These are phyloP conservation scores for Cytospora mali DNA, from an alignment of 2,329 filamentous ascomycete genomes.

Conservation along the genomic window DNA sequence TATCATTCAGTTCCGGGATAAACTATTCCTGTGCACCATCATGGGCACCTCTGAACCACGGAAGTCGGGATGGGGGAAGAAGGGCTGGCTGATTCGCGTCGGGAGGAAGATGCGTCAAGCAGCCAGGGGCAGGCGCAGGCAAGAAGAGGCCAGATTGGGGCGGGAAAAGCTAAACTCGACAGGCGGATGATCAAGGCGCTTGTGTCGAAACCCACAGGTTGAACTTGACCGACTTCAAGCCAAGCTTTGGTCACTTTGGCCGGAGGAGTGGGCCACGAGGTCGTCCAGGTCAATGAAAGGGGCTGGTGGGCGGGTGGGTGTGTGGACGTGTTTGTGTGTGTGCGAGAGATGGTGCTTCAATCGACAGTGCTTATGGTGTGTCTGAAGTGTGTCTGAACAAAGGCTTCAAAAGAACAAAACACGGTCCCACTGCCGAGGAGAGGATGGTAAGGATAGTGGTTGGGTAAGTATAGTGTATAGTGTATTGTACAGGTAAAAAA, in stretches of 20 bases:
- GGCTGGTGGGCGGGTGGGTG: constrained; percentile 11
- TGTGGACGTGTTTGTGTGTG: too few relatives aligned
- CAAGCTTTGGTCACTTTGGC: neutral
- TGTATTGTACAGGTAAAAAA: constrained; percentile 14
- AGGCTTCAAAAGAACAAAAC: constrained; percentile 13
- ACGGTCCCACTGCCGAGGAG: constrained; percentile 2
- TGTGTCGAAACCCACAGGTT: neutral
- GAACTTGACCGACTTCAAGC: constrained; percentile 8
- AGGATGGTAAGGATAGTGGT: constrained; percentile 18
- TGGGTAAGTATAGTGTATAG: constrained; percentile 3
- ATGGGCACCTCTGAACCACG: constrained; percentile 50
- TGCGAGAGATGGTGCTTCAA: constrained; percentile 9
- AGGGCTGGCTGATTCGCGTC: constrained; percentile 28
- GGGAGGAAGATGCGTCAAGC: constrained; percentile 2
- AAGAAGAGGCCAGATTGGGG: neutral
- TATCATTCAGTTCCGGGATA: constrained; percentile 62
- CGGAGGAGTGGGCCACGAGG: constrained; percentile 14
- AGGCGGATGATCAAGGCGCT: neutral
- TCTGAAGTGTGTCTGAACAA: constrained; percentile 9
- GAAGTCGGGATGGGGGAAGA: constrained; percentile 30
- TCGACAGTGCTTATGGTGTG: neutral
- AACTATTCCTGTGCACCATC: constrained; percentile 59
- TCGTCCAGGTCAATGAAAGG: constrained; percentile 17
- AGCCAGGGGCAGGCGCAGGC: neutral
- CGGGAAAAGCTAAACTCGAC: neutral